Evolutionary conservation across 768 basidiomycete genomes (phyloP), one percentile per base, ranked within the genome.

Genomic region (Inosperma sp.): DNA sequence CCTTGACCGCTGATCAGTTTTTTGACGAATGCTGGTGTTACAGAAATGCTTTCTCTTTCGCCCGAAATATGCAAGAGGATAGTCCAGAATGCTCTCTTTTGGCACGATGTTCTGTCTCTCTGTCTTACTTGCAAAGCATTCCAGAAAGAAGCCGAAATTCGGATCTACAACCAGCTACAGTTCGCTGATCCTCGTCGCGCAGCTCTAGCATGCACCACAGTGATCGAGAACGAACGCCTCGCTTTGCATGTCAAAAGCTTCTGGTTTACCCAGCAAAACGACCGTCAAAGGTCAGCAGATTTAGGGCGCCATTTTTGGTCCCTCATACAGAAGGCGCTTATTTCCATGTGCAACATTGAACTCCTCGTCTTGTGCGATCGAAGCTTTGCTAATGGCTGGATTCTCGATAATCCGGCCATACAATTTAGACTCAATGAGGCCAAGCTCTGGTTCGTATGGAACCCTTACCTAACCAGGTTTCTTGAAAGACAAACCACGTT

Each of bases 391-490:
- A 70, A 74, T 55, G 64, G 70, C 14, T 81, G 78, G 78, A 61
- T 82, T 16, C 61, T 82, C 52, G 62, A 73, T 56, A 65, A 70
- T 37, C 60, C 65, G 2, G 55, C 68, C 2, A 61, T 68, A 41
- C 46, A 67, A 13, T 82, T 81, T 65, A 73, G 73, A 48, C 72
- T 83, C 19, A 65, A 60, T 39, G 78, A 82, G 37, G 71, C 74
- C 4, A 71, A 67, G 21, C 59, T 83, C n/a, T 67, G 69, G 37
- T 69, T 81, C 42, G 55, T 64, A 5, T 83, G 81, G 79, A 78
- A 80, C 56, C 36, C 52, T 0, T 60, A 72, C 40, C 48, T 77
- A 7, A 71, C 74, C 47, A 64, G 66, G 13, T 84, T 84, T 62
- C 65, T 83, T 23, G 65, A 74, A 48, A 62, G 60, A 43, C 80